These are phyloP conservation scores for Lodderomyces beijingensis DNA, from an alignment of 1,139 yeast species.

Conservation along the genomic window DNA sequence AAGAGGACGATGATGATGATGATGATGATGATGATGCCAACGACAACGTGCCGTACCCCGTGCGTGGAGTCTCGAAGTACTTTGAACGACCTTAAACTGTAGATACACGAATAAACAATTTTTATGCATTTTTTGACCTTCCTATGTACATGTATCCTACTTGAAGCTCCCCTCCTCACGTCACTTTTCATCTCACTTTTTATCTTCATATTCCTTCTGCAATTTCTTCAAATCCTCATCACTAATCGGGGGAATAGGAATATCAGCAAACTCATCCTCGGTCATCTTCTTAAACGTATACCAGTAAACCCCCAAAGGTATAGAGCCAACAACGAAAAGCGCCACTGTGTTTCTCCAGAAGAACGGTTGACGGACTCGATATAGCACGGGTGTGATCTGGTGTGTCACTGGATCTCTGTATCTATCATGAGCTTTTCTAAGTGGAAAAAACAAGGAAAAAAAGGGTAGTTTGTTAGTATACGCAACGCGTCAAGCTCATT, in stretches of 20 bases:
- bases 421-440: slow-evolving; percentile 28
- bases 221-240: slow-evolving; percentile 72
- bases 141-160: slow-evolving; percentile 1
- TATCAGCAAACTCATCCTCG: slow-evolving; percentile 81
- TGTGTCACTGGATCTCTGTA: slow-evolving; percentile 76
- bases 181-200: slow-evolving; percentile 17
- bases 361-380: slow-evolving; percentile 83
- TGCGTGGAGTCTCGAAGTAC: slow-evolving; percentile 22
- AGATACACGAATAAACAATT: slow-evolving; percentile 1
- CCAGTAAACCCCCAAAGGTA: slow-evolving; percentile 65
- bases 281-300: slow-evolving; percentile 72
- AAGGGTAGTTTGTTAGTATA: not conserved
- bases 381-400: slow-evolving; percentile 91
- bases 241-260: slow-evolving; percentile 88
- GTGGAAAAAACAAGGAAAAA: not conserved
- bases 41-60: slow-evolving; percentile 21
- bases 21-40: slow-evolving; percentile 1
- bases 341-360: slow-evolving; percentile 71
- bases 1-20: slow-evolving; percentile 1
- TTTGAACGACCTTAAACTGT: slow-evolving; percentile 5
- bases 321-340: slow-evolving; percentile 52
- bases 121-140: not conserved
- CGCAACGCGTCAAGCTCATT: not conserved
- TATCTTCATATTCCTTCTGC: slow-evolving; percentile 60
- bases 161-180: not conserved